Percentiles rank a stretch among this genome's conserved stretches.
phyloP scores from a whole-genome alignment of 129 eudicot species.

The Silybum marianum region DNA sequence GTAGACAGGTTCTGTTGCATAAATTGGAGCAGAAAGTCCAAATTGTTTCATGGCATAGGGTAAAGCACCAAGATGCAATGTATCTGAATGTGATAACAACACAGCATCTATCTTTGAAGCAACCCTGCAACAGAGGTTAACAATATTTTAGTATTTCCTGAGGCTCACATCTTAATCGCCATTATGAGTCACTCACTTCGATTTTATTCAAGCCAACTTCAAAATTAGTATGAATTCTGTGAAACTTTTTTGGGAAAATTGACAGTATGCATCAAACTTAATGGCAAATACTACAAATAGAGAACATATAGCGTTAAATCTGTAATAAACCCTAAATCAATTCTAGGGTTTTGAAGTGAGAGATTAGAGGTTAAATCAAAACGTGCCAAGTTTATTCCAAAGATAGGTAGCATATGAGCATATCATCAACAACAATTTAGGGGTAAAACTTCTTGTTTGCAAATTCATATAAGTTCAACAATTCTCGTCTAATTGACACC shows the following conservation, averaged over 20 bases:
- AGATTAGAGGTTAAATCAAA: neutral
- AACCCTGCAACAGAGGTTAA: conserved; percentile 54
- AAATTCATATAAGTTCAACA: neutral
- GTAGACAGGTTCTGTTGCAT: conserved; percentile 83
- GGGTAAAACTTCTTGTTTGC: neutral
- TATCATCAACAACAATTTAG: neutral
- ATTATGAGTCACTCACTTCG: neutral
- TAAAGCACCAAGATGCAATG: conserved; percentile 85
- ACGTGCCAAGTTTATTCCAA: neutral
- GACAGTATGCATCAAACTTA: neutral
- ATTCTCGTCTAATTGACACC: neutral
- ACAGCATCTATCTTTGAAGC: conserved; percentile 86
- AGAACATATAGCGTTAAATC: neutral
- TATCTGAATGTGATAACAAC: conserved; percentile 85
- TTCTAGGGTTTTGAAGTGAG: neutral
- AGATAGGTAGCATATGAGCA: neutral
- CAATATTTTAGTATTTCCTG: neutral
- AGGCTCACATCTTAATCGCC: neutral
- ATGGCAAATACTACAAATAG: neutral
- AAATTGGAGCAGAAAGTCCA: conserved; percentile 78
- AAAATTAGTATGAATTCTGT: neutral
- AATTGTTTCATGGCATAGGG: conserved; percentile 88
- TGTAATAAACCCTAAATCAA: neutral
- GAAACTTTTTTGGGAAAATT: neutral
- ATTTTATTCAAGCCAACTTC: neutral